Percentiles rank a stretch among this genome's conserved stretches.
phyloP scores from a whole-genome alignment of 2,329 filamentous ascomycete species.

The Penicillium sp. region DNA sequence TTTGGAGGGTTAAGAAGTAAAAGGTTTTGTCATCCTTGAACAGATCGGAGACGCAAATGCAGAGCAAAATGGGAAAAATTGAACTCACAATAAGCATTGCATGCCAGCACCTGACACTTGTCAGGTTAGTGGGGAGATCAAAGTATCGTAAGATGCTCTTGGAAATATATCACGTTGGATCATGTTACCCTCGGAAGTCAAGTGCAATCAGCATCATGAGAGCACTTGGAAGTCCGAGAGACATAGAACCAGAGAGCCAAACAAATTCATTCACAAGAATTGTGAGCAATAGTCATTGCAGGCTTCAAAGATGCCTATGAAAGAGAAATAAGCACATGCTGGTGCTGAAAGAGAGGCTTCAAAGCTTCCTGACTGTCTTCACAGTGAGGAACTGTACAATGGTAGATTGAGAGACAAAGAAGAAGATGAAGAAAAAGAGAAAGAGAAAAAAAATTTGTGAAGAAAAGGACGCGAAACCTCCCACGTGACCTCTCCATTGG shows the following conservation, averaged over 20 bases:
- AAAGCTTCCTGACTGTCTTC: neutral
- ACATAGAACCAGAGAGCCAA: neutral
- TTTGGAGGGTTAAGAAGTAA: slow-evolving; percentile 65
- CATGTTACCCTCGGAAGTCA: slow-evolving; percentile 4
- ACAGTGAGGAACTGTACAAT: neutral
- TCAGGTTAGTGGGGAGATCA: slow-evolving; percentile 17
- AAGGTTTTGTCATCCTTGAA: slow-evolving; percentile 59
- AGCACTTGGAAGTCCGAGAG: neutral
- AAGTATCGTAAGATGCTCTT: slow-evolving; percentile 1
- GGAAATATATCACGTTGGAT: slow-evolving; percentile 3
- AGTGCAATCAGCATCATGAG: slow-evolving; percentile 5
- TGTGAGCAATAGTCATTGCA: neutral
- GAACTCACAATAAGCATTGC: slow-evolving; percentile 24
- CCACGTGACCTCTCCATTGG: slow-evolving; percentile 18
- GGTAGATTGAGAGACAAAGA: slow-evolving; percentile 13
- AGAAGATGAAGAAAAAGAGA: slow-evolving; percentile 19
- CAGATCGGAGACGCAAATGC: slow-evolving; percentile 18
- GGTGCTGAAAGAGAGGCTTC: neutral
- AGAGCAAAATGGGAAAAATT: neutral
- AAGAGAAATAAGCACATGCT: neutral
- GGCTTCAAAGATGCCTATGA: neutral
- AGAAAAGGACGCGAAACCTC: slow-evolving; percentile 19
- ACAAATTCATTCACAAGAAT: neutral
- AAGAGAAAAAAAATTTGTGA: slow-evolving; percentile 10
- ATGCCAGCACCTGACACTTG: slow-evolving; percentile 17